Evolutionary conservation across 306 rosid genomes (phyloP).

Genomic region (Crotalaria pallida): DNA sequence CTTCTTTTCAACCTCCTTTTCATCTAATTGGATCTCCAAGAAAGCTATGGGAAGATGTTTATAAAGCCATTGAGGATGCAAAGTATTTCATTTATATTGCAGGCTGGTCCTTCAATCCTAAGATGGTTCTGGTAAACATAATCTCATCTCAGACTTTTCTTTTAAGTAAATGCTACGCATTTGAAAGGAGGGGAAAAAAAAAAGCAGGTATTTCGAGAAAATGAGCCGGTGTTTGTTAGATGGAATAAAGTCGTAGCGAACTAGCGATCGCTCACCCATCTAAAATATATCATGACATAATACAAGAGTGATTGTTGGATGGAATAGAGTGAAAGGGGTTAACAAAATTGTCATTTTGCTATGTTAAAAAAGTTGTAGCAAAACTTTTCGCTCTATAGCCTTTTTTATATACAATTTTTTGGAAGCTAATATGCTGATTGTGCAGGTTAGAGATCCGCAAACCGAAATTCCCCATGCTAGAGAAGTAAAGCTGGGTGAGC

Average conservation of each 20-base stretch:
- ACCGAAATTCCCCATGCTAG: slow-evolving; percentile 70
- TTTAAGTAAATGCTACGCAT: not conserved
- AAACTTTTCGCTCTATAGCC: not conserved
- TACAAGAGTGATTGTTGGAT: no score
- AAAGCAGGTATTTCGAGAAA: not conserved
- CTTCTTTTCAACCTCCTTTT: slow-evolving; percentile 60
- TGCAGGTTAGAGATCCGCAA: slow-evolving; percentile 78
- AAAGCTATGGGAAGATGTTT: slow-evolving; percentile 90
- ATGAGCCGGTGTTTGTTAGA: not conserved
- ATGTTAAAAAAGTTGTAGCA: not conserved
- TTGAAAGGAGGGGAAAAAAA: no score
- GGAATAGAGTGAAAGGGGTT: no score
- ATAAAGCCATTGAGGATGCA: slow-evolving; percentile 82
- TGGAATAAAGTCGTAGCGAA: not conserved
- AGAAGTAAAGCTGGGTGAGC: slow-evolving; percentile 80
- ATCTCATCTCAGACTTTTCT: not conserved
- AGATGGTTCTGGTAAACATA: slow-evolving; percentile 62
- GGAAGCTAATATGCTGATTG: slow-evolving; percentile 6
- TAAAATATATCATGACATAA: no score
- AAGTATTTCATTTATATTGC: slow-evolving; percentile 75
- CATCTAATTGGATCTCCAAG: slow-evolving; percentile 46
- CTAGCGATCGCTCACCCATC: not conserved
- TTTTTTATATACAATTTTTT: not conserved
- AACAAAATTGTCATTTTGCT: not conserved
- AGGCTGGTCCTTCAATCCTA: slow-evolving; percentile 95